These are phyloP conservation scores for Trichosanthes cucumerina DNA, from an alignment of 306 rosid genomes.

Conservation along the genomic window DNA sequence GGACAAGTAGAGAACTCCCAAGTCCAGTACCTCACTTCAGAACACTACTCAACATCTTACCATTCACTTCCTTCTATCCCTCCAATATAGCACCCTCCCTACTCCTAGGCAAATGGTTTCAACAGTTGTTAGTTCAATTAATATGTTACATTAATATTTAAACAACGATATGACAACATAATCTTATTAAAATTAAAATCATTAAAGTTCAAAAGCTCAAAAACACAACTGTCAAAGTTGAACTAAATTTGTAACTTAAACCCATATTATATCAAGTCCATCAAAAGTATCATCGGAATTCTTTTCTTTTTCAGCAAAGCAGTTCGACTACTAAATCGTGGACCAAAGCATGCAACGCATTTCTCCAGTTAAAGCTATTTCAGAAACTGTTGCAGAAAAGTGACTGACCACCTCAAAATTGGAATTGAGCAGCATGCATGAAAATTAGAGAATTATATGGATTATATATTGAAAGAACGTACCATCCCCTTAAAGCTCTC, in stretches of 20 bases:
- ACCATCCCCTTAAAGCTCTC: constrained; percentile 83
- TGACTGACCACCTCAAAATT: not conserved
- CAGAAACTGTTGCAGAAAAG: not conserved
- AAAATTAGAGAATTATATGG: not conserved
- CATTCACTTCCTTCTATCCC: not conserved
- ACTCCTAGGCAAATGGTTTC: not conserved
- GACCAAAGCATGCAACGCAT: not conserved
- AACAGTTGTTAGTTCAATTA: not conserved
- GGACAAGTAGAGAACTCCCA: not conserved
- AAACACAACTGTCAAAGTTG: not conserved
- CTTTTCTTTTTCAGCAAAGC: not conserved
- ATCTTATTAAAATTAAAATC: too few relatives aligned
- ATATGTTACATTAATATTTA: not conserved
- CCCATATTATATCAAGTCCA: not conserved
- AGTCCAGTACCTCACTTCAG: not conserved
- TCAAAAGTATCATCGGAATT: not conserved
- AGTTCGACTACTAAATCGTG: not conserved
- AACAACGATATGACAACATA: not conserved
- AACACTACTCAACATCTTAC: not conserved
- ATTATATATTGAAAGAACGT: constrained; percentile 19
- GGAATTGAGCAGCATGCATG: not conserved
- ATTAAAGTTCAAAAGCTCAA: not conserved
- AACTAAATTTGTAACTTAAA: not conserved
- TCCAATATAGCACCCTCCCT: not conserved
- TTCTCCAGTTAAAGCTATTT: not conserved